These are phyloP conservation scores for Arachis stenosperma DNA, from an alignment of 306 rosid species.

Conservation along the genomic window DNA sequence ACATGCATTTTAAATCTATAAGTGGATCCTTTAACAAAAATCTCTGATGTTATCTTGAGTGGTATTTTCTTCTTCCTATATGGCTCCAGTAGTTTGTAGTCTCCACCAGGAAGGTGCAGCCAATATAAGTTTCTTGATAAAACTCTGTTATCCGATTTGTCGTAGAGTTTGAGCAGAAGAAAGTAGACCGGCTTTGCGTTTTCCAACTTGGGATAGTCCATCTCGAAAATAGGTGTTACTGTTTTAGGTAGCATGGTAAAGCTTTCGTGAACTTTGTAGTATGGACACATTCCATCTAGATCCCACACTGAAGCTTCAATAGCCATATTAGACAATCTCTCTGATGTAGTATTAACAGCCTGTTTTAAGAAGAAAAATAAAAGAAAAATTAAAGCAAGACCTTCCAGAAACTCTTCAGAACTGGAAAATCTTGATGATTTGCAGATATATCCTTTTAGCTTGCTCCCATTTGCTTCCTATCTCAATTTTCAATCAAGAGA, in stretches of 20 bases:
- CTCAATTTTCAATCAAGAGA: conserved; percentile 21
- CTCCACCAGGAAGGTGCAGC: conserved; percentile 82
- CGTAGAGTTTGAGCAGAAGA: conserved; percentile 85
- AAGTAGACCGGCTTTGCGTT: conserved; percentile 82
- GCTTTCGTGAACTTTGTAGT: conserved; percentile 56
- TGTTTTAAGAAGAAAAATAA: conserved; percentile 43
- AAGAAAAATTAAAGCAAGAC: conserved; percentile 38
- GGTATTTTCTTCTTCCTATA: conserved; percentile 73
- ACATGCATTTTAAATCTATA: conserved; percentile 69
- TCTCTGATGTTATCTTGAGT: conserved; percentile 69
- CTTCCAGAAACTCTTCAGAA: conserved; percentile 28
- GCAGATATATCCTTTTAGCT: conserved; percentile 9
- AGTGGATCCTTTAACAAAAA: conserved; percentile 59
- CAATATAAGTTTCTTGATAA: conserved; percentile 91
- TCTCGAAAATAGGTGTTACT: conserved; percentile 62
- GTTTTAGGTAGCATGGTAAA: conserved; percentile 41
- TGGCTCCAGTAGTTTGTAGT: conserved; percentile 81
- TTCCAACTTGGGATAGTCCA: conserved; percentile 77
- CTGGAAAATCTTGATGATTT: conserved; percentile 5
- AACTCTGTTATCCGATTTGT: conserved; percentile 55
- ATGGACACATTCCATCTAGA: conserved; percentile 83
- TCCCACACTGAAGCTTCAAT: conserved; percentile 93
- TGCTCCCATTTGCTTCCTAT: conserved; percentile 9
- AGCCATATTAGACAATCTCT: conserved; percentile 64
- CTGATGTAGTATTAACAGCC: conserved; percentile 87